These are phyloP conservation scores for Pleurotus tuber-regium DNA, from an alignment of 768 basidiomycete genomes.

Conservation along the genomic window DNA sequence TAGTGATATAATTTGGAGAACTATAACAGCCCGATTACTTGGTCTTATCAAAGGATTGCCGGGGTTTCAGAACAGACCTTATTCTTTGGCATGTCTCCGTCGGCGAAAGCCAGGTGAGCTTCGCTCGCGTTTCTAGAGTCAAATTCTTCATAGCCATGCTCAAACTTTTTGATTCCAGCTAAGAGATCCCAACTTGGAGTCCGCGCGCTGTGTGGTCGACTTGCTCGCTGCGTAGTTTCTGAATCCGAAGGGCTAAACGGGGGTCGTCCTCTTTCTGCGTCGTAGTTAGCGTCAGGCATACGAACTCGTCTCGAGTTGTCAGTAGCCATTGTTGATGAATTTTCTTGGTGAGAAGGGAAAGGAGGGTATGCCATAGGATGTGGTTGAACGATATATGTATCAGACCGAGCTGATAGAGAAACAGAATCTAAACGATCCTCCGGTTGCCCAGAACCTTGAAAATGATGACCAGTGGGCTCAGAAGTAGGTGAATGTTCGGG, in stretches of 20 bases:
- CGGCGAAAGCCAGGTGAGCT: constrained; percentile 52
- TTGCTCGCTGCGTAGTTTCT: neutral
- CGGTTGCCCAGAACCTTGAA: constrained; percentile 3
- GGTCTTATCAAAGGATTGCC: neutral
- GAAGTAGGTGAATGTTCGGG: constrained; percentile 6
- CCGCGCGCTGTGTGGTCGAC: constrained; percentile 16
- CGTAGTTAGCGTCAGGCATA: constrained; percentile 11
- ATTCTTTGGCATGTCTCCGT: constrained; percentile 59
- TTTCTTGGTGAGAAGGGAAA: neutral
- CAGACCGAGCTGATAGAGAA: constrained; percentile 9
- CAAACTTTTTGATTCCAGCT: constrained; percentile 47
- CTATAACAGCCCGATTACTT: constrained; percentile 28
- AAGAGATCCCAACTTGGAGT: constrained; percentile 50
- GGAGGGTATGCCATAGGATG: constrained; percentile 5
- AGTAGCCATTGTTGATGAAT: neutral
- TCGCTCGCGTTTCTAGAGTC: constrained; percentile 52
- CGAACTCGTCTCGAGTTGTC: neutral
- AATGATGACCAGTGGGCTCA: constrained; percentile 1
- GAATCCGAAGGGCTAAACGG: constrained; percentile 2
- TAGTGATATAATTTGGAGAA: constrained; percentile 67
- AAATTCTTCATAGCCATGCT: constrained; percentile 56
- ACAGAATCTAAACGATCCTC: constrained; percentile 4
- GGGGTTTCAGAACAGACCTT: constrained; percentile 34
- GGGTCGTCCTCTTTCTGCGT: constrained; percentile 23
- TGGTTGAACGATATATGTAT: neutral